These are phyloP conservation scores for Sporobolomyces pararoseus DNA, from an alignment of 768 basidiomycete genomes.

Conservation along the genomic window DNA sequence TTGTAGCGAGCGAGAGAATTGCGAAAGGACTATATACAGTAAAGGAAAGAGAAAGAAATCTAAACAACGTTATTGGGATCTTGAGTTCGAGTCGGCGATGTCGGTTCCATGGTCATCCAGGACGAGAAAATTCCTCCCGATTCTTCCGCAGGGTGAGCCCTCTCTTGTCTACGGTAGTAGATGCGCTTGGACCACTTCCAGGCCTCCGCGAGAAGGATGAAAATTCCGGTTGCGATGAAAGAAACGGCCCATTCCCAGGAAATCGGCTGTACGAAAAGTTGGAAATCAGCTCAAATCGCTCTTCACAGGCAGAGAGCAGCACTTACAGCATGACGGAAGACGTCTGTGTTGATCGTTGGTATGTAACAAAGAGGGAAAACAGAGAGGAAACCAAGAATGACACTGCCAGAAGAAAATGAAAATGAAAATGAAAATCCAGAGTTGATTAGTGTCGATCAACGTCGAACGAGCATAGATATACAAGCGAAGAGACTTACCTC, in stretches of 20 bases:
- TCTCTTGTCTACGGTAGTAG: conserved; percentile 21
- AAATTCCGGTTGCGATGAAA: conserved; percentile 45
- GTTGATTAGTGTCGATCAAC: too few relatives aligned
- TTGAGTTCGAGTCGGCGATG: conserved; percentile 12
- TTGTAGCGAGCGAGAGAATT: too few relatives aligned
- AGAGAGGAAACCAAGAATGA: conserved; percentile 47
- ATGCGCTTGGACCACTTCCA: conserved; percentile 37
- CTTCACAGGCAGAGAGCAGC: neutral
- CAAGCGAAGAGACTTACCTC: conserved; percentile 5
- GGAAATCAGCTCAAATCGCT: neutral
- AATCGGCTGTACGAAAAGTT: conserved; percentile 31
- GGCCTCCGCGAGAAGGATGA: conserved; percentile 32
- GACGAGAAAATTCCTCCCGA: conserved; percentile 23
- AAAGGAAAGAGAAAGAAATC: neutral
- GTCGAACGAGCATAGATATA: conserved; percentile 36
- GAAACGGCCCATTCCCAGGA: conserved; percentile 53
- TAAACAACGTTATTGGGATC: conserved; percentile 11
- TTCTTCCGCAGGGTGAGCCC: conserved; percentile 8
- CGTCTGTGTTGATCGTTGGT: conserved; percentile 35
- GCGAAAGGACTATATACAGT: neutral
- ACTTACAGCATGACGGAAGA: conserved; percentile 48
- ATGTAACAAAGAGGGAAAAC: conserved; percentile 52
- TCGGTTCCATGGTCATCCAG: conserved; percentile 30
- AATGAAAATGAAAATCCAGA: too few relatives aligned
- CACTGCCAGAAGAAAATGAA: conserved; percentile 41